A percentile compares a stretch with the other conserved stretches of the same genome.
Evolutionary conservation across 495 filamentous ascomycete species (phyloP).

Genomic region (Neohortaea acidophila): DNA sequence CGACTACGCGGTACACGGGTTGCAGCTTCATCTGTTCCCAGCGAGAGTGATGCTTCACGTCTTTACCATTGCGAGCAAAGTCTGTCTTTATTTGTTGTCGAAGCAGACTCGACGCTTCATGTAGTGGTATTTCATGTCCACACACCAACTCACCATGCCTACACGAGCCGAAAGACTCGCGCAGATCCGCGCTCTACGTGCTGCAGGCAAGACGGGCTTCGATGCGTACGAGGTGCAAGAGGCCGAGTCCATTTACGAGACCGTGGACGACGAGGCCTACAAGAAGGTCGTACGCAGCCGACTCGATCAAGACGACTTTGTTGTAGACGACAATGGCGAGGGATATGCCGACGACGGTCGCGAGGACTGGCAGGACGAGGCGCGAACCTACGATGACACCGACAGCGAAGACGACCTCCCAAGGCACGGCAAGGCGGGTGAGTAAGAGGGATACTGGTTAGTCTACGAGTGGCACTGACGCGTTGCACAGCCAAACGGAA

Average conservation of each 20-base stretch:
- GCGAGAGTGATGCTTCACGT: no score
- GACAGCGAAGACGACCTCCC: conserved; percentile 60
- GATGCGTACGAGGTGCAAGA: conserved; percentile 81
- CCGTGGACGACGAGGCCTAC: conserved; percentile 93
- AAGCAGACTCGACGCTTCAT: no score
- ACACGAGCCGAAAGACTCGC: conserved; percentile 37
- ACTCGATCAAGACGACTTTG: conserved; percentile 89
- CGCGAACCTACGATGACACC: conserved; percentile 37
- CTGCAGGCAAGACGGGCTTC: conserved; percentile 77
- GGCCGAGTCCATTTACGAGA: conserved; percentile 76
- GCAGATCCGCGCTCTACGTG: conserved; percentile 69
- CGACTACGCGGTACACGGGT: background rate
- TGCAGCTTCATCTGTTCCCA: no score
- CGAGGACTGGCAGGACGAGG: conserved; percentile 81
- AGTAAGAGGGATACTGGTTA: conserved; percentile 7
- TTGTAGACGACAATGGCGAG: conserved; percentile 44
- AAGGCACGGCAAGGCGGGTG: conserved; percentile 48
- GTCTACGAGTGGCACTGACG: conserved; percentile 4
- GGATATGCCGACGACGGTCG: conserved; percentile 88
- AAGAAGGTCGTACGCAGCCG: conserved; percentile 85
- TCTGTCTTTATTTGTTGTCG: no score
- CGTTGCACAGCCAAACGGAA: conserved; percentile 55
- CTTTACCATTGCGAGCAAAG: no score
- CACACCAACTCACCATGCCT: conserved; percentile 23
- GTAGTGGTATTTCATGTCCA: no score